phyloP scores from a whole-genome alignment of 495 filamentous ascomycete species.

The Mycothermus thermophilus region DNA sequence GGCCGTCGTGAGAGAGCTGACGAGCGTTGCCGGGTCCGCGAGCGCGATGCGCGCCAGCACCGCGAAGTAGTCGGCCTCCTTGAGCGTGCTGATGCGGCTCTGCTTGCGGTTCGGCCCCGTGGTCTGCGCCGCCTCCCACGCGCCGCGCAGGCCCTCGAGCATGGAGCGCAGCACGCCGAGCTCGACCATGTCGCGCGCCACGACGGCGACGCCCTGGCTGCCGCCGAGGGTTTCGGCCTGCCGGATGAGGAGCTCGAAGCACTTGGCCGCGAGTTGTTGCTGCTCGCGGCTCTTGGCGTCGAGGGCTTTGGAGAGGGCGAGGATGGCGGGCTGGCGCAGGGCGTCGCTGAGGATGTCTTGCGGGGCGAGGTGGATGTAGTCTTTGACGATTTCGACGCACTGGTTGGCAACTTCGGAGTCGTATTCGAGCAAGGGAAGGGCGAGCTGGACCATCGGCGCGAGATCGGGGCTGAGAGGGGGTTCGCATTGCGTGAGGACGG shows the following conservation, averaged over 20 bases:
- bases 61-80: constrained; percentile 69
- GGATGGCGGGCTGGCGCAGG: constrained; percentile 43
- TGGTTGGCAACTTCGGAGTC: constrained; percentile 39
- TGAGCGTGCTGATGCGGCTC: constrained; percentile 48
- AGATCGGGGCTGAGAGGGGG: constrained; percentile 51
- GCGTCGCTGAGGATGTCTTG: constrained; percentile 52
- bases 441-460: constrained; percentile 48
- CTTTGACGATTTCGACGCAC: constrained; percentile 51
- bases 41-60: constrained; percentile 71
- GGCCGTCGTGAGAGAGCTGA: constrained; percentile 42
- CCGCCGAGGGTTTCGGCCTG: constrained; percentile 56
- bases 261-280: constrained; percentile 48
- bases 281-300: constrained; percentile 48
- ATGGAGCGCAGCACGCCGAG: constrained; percentile 51
- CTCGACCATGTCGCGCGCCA: constrained; percentile 56
- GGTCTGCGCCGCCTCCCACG: constrained; percentile 59
- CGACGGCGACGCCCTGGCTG: constrained; percentile 45
- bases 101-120: constrained; percentile 56
- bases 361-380: constrained; percentile 70
- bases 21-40: constrained; percentile 50
- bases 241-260: constrained; percentile 59
- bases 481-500: constrained; percentile 58
- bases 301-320: constrained; percentile 45
- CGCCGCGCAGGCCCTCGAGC: constrained; percentile 55
- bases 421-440: constrained; percentile 58